A percentile compares a stretch with the other conserved stretches of the same genome.
phyloP scores from a whole-genome alignment of 2,329 filamentous ascomycete species.

The Xylaria sp. region DNA sequence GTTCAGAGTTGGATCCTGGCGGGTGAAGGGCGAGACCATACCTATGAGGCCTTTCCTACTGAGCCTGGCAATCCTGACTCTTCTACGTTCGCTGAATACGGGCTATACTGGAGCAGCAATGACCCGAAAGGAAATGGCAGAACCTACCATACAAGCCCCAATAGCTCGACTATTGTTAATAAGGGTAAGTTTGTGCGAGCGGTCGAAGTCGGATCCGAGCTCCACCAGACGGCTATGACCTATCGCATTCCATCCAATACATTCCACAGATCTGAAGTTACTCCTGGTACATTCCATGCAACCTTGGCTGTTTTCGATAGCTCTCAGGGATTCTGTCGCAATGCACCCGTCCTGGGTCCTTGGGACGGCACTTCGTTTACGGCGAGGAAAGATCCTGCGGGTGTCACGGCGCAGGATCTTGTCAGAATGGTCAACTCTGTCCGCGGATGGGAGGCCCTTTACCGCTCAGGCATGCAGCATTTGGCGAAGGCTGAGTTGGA shows the following conservation, averaged over 20 bases:
- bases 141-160: conserved; percentile 34
- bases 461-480: neutral
- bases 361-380: conserved; percentile 31
- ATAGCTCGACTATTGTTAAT: conserved; percentile 17
- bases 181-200: conserved; percentile 33
- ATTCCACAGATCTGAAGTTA: conserved; percentile 41
- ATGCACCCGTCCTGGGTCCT: conserved; percentile 43
- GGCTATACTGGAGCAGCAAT: neutral
- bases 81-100: neutral
- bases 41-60: conserved; percentile 18
- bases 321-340: conserved; percentile 38
- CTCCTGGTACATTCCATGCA: conserved; percentile 40
- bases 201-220: neutral
- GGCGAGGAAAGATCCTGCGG: conserved; percentile 33
- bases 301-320: conserved; percentile 47
- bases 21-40: conserved; percentile 40
- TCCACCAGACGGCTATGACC: conserved; percentile 30
- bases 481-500: conserved; percentile 31
- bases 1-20: conserved; percentile 46
- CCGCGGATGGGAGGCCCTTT: conserved; percentile 25
- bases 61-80: conserved; percentile 9
- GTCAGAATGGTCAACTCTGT: conserved; percentile 26
- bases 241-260: conserved; percentile 41
- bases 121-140: neutral
- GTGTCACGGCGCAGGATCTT: conserved; percentile 27